Base-by-base conservation (phyloP, 2,329 filamentous ascomycete genomes). In the Aspergillus pseudoterreus region DNA sequence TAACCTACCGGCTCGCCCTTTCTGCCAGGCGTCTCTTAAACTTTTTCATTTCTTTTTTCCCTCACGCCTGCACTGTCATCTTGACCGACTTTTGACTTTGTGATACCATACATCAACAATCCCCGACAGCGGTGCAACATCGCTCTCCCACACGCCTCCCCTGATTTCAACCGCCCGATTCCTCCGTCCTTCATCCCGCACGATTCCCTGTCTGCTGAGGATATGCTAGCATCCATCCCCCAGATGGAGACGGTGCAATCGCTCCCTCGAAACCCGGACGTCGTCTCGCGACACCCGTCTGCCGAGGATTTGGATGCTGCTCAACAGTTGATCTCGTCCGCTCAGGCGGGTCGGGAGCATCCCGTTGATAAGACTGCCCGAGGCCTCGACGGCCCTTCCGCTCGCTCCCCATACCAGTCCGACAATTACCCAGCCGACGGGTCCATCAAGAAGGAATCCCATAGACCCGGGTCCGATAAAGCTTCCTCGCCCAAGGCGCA, bases 241-340 rank as follows among this genome's bases (percentile, higher is more conserved):
- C 64, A 66, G 59, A 71, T 71, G 67, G 68, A 71, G 59, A 57
- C 67, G 53, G 57, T 64, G 59, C 62, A 62, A 56, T 66, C 68
- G 55, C 56, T 67, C 30, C 61, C 67, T 45, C 60, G 59, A 41
- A 64, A 62, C 45, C 53, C 62, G 17, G 58, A 64, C 51, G 65
- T 60, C 57, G 54, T 70, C 47, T 60, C 68, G 61, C 70, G 71
- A 55, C 71, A 76, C 52, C 74, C 73, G 3, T 76, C 73, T 4
- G 73, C 73, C 22, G 73, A 76, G 61, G 74, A 77, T 56, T 58
- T 76, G 41, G 74, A 76, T 57, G 74, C 74, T 52, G 74, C 74
- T 49, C 74, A 75, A 60, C 74, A 77, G 63, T 61, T 76, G 52
- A 71, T 76, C 43, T 75, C 74, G 4, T 77, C 74, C 5, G 72